A percentile compares a stretch with the other conserved stretches of the same genome.
phyloP scores from a whole-genome alignment of 2,329 filamentous ascomycete species.

The Trichoderma sp. region DNA sequence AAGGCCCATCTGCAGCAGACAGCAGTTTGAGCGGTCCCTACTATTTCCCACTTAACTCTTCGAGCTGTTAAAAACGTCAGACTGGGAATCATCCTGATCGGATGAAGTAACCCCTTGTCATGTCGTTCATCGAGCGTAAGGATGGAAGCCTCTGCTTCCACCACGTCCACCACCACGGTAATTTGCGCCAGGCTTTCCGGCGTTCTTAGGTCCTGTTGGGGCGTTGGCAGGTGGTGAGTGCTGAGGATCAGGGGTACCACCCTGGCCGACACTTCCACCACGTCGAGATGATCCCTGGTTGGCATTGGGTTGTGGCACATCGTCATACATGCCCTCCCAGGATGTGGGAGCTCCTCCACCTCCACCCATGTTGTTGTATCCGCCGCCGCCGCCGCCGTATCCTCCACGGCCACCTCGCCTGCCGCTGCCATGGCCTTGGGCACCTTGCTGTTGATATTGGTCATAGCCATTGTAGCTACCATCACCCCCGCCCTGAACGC shows the following conservation, averaged over 20 bases:
- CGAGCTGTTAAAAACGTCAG: background rate
- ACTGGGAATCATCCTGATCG: background rate
- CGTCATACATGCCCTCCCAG: constrained; percentile 99
- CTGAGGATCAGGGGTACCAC: constrained; percentile 45
- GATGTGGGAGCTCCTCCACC: constrained; percentile 72
- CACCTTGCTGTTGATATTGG: constrained; percentile 55
- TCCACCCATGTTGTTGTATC: constrained; percentile 39
- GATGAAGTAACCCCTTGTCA: background rate
- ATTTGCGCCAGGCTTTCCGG: constrained; percentile 86
- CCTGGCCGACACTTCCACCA: constrained; percentile 49
- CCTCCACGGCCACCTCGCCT: constrained; percentile 33
- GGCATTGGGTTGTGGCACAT: constrained; percentile 81
- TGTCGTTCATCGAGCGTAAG: constrained; percentile 59
- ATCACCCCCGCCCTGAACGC: constrained; percentile 35
- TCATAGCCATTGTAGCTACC: constrained; percentile 40
- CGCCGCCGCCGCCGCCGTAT: constrained; percentile 39
- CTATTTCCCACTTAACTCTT: background rate
- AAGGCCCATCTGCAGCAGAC: background rate
- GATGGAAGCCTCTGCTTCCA: constrained; percentile 75
- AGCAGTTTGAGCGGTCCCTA: background rate
- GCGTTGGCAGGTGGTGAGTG: constrained; percentile 62
- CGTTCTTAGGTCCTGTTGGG: constrained; percentile 95
- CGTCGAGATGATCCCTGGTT: constrained; percentile 49
- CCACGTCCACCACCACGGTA: constrained; percentile 89
- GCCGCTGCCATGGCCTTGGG: constrained; percentile 35